Percentiles rank a stretch among this genome's conserved stretches.
These are phyloP conservation scores for Suillus sp. DNA, from an alignment of 768 basidiomycete species.

Conservation along the genomic window DNA sequence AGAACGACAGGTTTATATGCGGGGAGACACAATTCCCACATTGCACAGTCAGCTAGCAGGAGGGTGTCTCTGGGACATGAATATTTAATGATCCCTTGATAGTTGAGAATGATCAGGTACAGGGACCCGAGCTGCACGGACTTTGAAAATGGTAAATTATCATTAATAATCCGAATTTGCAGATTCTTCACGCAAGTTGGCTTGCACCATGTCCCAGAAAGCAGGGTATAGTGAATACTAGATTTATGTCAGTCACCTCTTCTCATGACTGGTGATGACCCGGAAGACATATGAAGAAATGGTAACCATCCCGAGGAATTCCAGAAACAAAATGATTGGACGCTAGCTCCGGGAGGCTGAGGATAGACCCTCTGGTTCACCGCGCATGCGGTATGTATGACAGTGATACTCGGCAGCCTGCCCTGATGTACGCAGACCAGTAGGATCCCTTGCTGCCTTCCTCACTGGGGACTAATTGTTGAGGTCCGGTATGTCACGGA, in stretches of 20 bases:
- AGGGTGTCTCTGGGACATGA: neutral
- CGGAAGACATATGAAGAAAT: neutral
- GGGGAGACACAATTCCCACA: neutral
- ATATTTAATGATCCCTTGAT: conserved; percentile 4
- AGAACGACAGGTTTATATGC: neutral
- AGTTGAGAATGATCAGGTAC: neutral
- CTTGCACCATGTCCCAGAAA: neutral
- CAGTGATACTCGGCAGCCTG: neutral
- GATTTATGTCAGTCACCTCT: neutral
- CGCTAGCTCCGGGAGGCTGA: neutral
- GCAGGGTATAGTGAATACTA: neutral
- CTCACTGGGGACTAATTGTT: neutral
- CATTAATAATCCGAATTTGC: neutral
- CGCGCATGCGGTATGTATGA: neutral
- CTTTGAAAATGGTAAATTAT: neutral
- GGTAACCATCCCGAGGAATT: neutral
- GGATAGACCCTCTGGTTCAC: too few relatives aligned
- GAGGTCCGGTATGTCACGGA: neutral
- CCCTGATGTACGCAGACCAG: too few relatives aligned
- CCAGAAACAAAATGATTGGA: neutral
- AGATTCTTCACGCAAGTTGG: too few relatives aligned
- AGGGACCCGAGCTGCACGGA: neutral
- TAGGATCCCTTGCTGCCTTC: neutral
- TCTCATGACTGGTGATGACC: neutral
- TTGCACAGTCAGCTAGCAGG: neutral